A percentile compares a stretch with the other conserved stretches of the same genome.
Conservation (phyloP, 2,329 filamentous ascomycete genomes). For the Aspergillus terreus region DNA sequence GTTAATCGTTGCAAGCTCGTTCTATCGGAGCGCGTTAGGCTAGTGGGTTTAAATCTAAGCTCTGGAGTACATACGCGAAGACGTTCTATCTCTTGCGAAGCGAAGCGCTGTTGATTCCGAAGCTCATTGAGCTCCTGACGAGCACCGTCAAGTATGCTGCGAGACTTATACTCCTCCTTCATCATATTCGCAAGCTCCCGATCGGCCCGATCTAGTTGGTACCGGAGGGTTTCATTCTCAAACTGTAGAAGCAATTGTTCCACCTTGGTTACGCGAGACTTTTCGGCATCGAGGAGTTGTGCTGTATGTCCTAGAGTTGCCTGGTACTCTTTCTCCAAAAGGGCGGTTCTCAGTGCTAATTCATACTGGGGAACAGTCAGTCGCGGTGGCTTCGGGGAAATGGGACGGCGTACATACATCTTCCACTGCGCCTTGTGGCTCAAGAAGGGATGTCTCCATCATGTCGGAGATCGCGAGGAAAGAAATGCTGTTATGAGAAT, state of each 20-base stretch:
- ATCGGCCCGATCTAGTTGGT: slow-evolving; percentile 57
- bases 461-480: not conserved
- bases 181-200: slow-evolving; percentile 51
- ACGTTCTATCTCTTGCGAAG: slow-evolving; percentile 53
- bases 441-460: slow-evolving; percentile 8
- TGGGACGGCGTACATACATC: slow-evolving; percentile 21
- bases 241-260: slow-evolving; percentile 69
- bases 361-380: slow-evolving; percentile 27
- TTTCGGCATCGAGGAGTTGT: slow-evolving; percentile 70
- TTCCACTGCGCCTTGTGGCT: slow-evolving; percentile 10
- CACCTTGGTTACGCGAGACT: slow-evolving; percentile 65
- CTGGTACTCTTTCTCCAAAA: slow-evolving; percentile 68
- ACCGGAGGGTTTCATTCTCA: slow-evolving; percentile 66
- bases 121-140: slow-evolving; percentile 43
- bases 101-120: slow-evolving; percentile 39
- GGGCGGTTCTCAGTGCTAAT: slow-evolving; percentile 50
- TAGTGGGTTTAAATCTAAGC: not conserved
- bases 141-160: slow-evolving; percentile 48
- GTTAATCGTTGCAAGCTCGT: slow-evolving; percentile 67
- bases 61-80: slow-evolving; percentile 46
- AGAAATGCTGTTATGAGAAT: not conserved
- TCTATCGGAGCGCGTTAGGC: slow-evolving; percentile 45
- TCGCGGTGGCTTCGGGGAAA: not conserved
- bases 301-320: slow-evolving; percentile 62
- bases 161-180: slow-evolving; percentile 38